Conservation (phyloP, 441 rosid genomes). For the Erysimum cheiri region DNA sequence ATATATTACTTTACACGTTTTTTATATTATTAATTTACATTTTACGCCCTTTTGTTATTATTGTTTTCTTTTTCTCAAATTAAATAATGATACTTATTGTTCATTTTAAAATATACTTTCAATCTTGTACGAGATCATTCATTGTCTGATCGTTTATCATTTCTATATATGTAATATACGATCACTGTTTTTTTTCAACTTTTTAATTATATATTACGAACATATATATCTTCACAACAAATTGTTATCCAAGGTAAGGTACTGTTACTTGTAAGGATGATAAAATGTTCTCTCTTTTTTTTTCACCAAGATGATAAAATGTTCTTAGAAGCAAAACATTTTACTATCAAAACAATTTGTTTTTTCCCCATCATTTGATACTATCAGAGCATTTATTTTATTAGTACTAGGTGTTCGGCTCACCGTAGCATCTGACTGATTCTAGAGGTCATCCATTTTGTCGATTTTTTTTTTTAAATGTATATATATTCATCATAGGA, state of each 20-base stretch:
- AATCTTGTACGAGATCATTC: neutral
- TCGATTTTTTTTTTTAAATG: neutral
- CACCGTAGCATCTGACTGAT: neutral
- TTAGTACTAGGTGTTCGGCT: neutral
- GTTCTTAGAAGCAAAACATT: neutral
- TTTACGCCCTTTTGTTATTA: neutral
- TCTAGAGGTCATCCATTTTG: neutral
- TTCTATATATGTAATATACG: neutral
- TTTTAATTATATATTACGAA: neutral
- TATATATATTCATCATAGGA: neutral
- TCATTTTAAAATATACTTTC: neutral
- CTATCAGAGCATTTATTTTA: neutral
- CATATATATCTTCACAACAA: neutral
- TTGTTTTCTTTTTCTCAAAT: neutral
- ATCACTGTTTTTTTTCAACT: neutral
- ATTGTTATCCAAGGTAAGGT: neutral
- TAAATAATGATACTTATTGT: neutral
- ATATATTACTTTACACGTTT: slow-evolving; percentile 43
- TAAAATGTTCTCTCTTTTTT: neutral
- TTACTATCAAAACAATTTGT: neutral
- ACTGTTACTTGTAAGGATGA: slow-evolving; percentile 5
- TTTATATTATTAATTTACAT: neutral
- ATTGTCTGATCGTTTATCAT: neutral
- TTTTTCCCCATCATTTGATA: slow-evolving; percentile 9
- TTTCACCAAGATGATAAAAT: neutral